Conservation (phyloP, 2,329 filamentous ascomycete species). For the Diaporthe helianthi region DNA sequence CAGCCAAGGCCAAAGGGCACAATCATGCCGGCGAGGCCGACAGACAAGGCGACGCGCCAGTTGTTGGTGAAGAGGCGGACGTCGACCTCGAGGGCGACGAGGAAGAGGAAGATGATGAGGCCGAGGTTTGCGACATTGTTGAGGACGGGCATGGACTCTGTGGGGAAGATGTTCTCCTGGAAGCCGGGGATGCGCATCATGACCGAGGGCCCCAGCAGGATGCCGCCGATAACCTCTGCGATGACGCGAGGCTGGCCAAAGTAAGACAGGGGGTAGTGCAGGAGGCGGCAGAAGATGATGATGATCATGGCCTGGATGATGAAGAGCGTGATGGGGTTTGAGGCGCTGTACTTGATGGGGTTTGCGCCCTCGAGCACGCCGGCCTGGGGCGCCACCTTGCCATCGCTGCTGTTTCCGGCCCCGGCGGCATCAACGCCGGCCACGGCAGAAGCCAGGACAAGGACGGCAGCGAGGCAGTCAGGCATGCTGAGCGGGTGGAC, state of each 20-base stretch:
- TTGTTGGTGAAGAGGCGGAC: conserved; percentile 78
- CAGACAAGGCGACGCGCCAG: conserved; percentile 79
- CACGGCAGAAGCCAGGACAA: conserved; percentile 26
- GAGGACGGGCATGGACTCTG: conserved; percentile 75
- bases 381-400: conserved; percentile 40
- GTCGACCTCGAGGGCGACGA: conserved; percentile 88
- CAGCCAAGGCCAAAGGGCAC: conserved; percentile 84
- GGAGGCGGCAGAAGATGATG: conserved; percentile 74
- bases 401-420: conserved; percentile 23
- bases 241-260: conserved; percentile 79
- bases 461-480: conserved; percentile 2
- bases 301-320: conserved; percentile 76
- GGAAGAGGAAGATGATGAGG: conserved; percentile 83
- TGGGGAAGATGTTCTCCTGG: conserved; percentile 76
- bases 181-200: conserved; percentile 88
- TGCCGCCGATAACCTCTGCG: conserved; percentile 79
- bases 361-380: conserved; percentile 72
- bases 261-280: conserved; percentile 75
- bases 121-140: conserved; percentile 83
- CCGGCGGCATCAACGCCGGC: conserved; percentile 42
- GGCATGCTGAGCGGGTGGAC: not conserved
- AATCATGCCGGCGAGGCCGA: conserved; percentile 80
- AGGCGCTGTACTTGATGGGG: conserved; percentile 66
- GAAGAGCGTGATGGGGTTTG: conserved; percentile 72
- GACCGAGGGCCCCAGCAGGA: conserved; percentile 84